These are phyloP conservation scores for Chytriomyces hyalinus DNA, from an alignment of 192 early-diverging fungal genomes.

Conservation along the genomic window DNA sequence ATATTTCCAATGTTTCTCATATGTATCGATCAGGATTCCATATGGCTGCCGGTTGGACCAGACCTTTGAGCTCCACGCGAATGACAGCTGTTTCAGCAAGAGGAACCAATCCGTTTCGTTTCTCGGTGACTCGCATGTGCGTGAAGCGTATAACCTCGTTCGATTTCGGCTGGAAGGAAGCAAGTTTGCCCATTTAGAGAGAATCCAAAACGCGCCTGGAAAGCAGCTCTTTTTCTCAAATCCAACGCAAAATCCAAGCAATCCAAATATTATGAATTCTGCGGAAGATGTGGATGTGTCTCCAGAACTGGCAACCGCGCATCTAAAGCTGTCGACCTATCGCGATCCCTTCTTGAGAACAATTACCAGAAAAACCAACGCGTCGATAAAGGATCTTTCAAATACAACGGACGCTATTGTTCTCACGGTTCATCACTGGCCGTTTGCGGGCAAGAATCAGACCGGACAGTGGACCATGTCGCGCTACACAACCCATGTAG, in stretches of 20 bases:
- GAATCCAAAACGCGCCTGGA: background rate
- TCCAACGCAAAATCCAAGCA: no score
- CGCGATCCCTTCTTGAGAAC: no score
- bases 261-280: no score
- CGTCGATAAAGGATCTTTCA: background rate
- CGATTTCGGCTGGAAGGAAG: background rate
- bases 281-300: no score
- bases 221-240: background rate
- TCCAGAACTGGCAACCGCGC: no score
- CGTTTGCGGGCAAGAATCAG: background rate
- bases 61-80: background rate
- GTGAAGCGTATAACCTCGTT: background rate
- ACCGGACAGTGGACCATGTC: background rate
- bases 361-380: no score
- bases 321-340: no score
- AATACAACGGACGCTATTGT: background rate
- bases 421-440: background rate
- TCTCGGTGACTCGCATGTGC: background rate
- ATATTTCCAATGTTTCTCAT: background rate
- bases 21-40: background rate
- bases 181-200: background rate
- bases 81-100: background rate
- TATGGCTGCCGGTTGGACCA: background rate
- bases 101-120: background rate
- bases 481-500: background rate